These are phyloP conservation scores for Helotiales sp. DNA, from an alignment of 2,329 filamentous ascomycete genomes.

Conservation along the genomic window DNA sequence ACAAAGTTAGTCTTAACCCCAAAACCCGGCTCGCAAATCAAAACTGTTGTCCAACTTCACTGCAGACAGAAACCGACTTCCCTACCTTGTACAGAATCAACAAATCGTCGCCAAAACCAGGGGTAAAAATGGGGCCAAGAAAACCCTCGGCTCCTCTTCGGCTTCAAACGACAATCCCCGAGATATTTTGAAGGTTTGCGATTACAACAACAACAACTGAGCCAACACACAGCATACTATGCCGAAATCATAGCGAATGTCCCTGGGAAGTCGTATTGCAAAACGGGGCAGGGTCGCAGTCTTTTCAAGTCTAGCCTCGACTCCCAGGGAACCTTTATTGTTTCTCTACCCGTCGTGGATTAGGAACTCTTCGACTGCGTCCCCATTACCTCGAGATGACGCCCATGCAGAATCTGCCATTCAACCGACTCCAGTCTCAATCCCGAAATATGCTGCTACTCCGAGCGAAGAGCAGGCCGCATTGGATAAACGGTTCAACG, in stretches of 20 bases:
- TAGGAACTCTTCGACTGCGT: conserved; percentile 36
- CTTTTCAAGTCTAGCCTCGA: conserved; percentile 45
- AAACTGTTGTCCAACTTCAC: no score
- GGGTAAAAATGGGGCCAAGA: not conserved
- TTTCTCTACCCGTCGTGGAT: conserved; percentile 52
- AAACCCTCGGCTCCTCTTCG: not conserved
- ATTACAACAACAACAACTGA: conserved; percentile 1
- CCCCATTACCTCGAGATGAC: conserved; percentile 2
- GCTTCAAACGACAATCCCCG: not conserved
- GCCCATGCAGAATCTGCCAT: not conserved
- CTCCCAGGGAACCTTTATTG: conserved; percentile 49
- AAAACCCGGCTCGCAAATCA: no score
- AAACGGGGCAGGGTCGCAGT: conserved; percentile 47
- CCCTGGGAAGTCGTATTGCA: conserved; percentile 48
- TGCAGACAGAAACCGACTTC: no score
- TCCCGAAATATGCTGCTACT: conserved; percentile 2
- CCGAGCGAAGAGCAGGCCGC: not conserved
- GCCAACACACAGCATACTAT: conserved; percentile 21
- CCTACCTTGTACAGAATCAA: no score
- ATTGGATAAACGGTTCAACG: conserved; percentile 11
- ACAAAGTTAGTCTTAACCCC: no score
- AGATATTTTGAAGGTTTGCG: conserved; percentile 2
- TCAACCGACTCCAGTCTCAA: not conserved
- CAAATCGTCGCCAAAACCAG: not conserved
- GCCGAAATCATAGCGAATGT: conserved; percentile 45